These are phyloP conservation scores for Wallemia hederae DNA, from an alignment of 1,284 basidiomycete genomes.

Conservation along the genomic window DNA sequence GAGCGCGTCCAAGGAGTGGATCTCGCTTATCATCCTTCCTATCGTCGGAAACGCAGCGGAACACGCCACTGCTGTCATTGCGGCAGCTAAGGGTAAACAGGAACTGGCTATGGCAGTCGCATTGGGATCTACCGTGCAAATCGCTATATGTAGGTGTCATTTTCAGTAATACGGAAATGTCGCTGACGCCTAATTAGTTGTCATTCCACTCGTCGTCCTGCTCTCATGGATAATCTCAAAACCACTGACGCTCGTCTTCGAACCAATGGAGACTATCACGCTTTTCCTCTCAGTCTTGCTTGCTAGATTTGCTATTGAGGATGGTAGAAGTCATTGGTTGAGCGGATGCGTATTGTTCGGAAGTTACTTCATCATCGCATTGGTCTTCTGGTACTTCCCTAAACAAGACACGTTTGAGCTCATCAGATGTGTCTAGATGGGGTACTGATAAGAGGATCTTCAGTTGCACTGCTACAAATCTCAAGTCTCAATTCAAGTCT, in stretches of 20 bases:
- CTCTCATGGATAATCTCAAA: constrained; percentile 22
- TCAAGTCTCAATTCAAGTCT: too few relatives aligned
- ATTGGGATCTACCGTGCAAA: constrained; percentile 76
- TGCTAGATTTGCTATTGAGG: constrained; percentile 48
- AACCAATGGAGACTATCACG: constrained; percentile 19
- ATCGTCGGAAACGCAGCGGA: constrained; percentile 59
- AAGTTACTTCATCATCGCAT: constrained; percentile 20
- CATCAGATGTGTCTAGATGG: not conserved
- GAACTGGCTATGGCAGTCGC: constrained; percentile 44
- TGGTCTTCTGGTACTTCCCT: constrained; percentile 22
- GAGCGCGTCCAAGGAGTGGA: constrained; percentile 38
- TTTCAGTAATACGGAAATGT: constrained; percentile 24
- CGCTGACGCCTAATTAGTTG: constrained; percentile 23
- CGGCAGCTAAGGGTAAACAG: constrained; percentile 39
- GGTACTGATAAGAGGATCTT: too few relatives aligned
- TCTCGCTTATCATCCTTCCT: constrained; percentile 61
- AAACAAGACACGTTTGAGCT: constrained; percentile 11
- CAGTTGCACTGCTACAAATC: too few relatives aligned
- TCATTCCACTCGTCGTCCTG: constrained; percentile 37
- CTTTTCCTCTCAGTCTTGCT: constrained; percentile 34
- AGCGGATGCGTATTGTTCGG: constrained; percentile 24
- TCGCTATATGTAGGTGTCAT: constrained; percentile 49
- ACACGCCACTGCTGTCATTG: constrained; percentile 60
- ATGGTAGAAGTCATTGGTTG: constrained; percentile 60
- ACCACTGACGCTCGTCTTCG: constrained; percentile 19